Evolutionary conservation across 2,329 filamentous ascomycete genomes (phyloP), one percentile per base, ranked within the genome.

Genomic region (Chrysosporium keratinophilum): DNA sequence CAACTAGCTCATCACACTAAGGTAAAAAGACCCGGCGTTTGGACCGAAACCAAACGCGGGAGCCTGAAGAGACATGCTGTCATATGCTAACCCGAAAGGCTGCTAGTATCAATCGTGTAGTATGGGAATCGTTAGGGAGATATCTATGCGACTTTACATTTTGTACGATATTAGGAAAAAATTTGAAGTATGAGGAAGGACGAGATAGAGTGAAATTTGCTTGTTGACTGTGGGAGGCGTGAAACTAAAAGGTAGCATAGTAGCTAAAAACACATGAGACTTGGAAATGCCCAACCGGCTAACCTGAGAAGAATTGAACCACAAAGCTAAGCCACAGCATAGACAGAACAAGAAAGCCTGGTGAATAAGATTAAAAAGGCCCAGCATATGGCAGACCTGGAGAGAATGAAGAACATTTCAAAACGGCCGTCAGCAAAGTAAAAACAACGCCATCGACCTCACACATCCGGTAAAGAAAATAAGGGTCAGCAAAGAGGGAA

Each of bases 381-480:
- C 11, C 35, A 33, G 35, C 9, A 15, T 17, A 50, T 41, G 47
- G 47, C 35, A 50, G 17, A 12, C 11, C 10, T 35, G 41, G n/a
- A 34, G 15, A 33, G n/a, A 14, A 11, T 17, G 11, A 41, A 42
- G 10, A 37, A 39, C 17, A 23, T 48, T 33, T 23, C 20, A 37
- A 39, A 28, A 23, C 34, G 47, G 39, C 47, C 47, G 47, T 50
- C 34, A 40, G 39, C 17, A 40, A 49, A 31, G 19, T 41, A 43
- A 7, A 41, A 41, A 53, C 17, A 52, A 39, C 42, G 31, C 41
- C 50, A 52, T 52, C 50, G 39, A 46, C 40, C 23, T 44, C n/a
- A 34, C 34, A 44, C 11, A 44, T 40, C 40, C 35, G 23, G 15
- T 39, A 15, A 35, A 20, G 33, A 12, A 31, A 45, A 28, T 43